phyloP scores from a whole-genome alignment of 106 monocot genomes.

The Platanthera guangdongensis region DNA sequence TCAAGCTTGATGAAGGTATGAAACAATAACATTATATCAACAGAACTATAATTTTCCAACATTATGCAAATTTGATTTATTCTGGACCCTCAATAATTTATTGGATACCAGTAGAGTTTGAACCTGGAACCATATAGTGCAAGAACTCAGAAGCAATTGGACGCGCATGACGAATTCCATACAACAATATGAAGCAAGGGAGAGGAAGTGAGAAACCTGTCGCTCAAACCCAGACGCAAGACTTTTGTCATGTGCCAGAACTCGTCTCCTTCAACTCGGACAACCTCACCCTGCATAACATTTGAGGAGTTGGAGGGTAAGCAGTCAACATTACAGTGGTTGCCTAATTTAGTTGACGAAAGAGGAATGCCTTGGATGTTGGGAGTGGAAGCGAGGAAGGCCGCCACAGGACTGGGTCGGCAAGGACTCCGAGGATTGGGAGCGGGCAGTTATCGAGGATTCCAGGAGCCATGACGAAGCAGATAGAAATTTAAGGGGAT shows the following conservation, averaged over 20 bases:
- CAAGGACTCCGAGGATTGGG: slow-evolving; percentile 12
- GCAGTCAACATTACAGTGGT: not conserved
- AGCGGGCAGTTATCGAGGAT: not conserved
- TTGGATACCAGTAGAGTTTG: too few species aligned
- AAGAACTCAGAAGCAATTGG: too few species aligned
- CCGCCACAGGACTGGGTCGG: slow-evolving; percentile 42
- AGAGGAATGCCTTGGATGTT: slow-evolving; percentile 29
- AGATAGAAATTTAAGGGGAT: not conserved
- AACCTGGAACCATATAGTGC: too few species aligned
- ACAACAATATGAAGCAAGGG: too few species aligned
- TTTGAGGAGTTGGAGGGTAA: not conserved
- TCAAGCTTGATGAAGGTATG: too few species aligned
- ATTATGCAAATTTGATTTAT: too few species aligned
- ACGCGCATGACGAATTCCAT: too few species aligned
- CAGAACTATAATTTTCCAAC: too few species aligned
- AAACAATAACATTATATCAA: too few species aligned
- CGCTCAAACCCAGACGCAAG: too few species aligned
- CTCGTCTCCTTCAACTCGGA: slow-evolving; percentile 84
- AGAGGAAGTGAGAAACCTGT: too few species aligned
- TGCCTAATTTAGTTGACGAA: not conserved
- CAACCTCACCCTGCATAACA: slow-evolving; percentile 42
- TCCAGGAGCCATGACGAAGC: not conserved
- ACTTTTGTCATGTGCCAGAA: slow-evolving; percentile 97
- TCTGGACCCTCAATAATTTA: too few species aligned
- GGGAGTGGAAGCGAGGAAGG: slow-evolving; percentile 79